Evolutionary conservation across 116 monocot species (phyloP).

Genomic region (Thalassia testudinum): DNA sequence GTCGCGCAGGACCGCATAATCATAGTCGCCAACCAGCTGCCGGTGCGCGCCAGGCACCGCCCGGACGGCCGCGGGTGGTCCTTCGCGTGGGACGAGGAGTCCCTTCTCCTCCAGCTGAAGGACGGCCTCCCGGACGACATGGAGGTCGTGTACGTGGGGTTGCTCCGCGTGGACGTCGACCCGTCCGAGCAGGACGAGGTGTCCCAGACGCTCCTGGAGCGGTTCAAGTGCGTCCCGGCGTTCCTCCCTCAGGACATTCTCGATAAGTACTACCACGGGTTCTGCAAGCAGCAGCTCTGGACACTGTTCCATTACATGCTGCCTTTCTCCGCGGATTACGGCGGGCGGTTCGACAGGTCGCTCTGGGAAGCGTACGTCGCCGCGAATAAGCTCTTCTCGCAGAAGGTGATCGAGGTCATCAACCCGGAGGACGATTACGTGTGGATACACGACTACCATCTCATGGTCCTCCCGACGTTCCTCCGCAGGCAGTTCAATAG

Average conservation of each 20-base stretch:
- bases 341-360: constrained; percentile 27
- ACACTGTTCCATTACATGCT: constrained; percentile 78
- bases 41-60: constrained; percentile 33
- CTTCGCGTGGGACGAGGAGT: constrained; percentile 61
- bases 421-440: constrained; percentile 70
- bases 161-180: constrained; percentile 33
- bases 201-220: constrained; percentile 38
- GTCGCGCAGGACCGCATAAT: constrained; percentile 40
- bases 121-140: constrained; percentile 69
- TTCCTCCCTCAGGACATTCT: constrained; percentile 39
- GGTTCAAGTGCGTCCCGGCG: constrained; percentile 58
- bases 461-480: constrained; percentile 63
- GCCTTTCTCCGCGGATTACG: constrained; percentile 31
- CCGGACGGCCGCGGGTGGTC: constrained; percentile 40
- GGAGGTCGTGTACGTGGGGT: constrained; percentile 64
- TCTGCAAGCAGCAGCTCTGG: constrained; percentile 69
- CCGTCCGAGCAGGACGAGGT: constrained; percentile 51
- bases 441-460: constrained; percentile 73
- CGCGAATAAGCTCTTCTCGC: constrained; percentile 50
- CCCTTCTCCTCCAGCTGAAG: constrained; percentile 61
- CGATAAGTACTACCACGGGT: constrained; percentile 52
- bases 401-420: constrained; percentile 57
- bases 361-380: constrained; percentile 64
- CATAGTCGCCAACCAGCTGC: constrained; percentile 61
- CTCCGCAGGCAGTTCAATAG: constrained; percentile 44